Base-by-base conservation (phyloP, 768 basidiomycete genomes). In the Boletus coccyginus region DNA sequence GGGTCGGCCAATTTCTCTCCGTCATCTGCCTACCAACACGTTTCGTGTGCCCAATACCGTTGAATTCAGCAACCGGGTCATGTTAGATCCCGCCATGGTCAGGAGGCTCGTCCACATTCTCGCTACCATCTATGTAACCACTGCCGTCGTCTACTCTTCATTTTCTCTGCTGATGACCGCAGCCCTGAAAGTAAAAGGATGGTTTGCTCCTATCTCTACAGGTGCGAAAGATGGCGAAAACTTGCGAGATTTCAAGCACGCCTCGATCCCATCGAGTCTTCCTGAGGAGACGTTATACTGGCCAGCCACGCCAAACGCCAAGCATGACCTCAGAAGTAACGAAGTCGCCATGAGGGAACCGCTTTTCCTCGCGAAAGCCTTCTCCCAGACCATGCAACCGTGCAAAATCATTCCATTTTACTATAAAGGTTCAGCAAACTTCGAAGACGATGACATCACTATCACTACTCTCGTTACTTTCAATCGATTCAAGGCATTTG, bases 391-490 rank as follows among this genome's bases (percentile, higher is more conserved):
- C 21, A 83, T 89, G 81, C 81, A 81, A 38, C 91, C 92, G 1
- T 86, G 81, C 64, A 84, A 84, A 60, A 83, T 92, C 52, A 78
- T 90, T 21, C 92, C 92, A 0, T 94, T 86, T 74, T 92, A 88
- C 71, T 91, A 90, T 68, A 81, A 83, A 50, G 89, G 88, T 3
- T 77, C 78, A 12, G 81, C 79, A 3, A 61, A 65, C 12, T 80
- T 86, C 58, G 77, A 83, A 46, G 62, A 71, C 32, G 80, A 87
- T 38, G 91, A 92, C 58, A 84, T 94, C 50, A 94, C 92, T 3
- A 84, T 94, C 53, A 90, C 92, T 1, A 94, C 92, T 0, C 78
- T 93, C 33, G 86, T 94, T 36, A 94, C 92, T 3, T 83, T 81
- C 64, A 87, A 89, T 62, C 80, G 92, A 17, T 87, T 92, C 69